Conservation (phyloP, 1,284 basidiomycete genomes). For the Hemileia vastatrix region DNA sequence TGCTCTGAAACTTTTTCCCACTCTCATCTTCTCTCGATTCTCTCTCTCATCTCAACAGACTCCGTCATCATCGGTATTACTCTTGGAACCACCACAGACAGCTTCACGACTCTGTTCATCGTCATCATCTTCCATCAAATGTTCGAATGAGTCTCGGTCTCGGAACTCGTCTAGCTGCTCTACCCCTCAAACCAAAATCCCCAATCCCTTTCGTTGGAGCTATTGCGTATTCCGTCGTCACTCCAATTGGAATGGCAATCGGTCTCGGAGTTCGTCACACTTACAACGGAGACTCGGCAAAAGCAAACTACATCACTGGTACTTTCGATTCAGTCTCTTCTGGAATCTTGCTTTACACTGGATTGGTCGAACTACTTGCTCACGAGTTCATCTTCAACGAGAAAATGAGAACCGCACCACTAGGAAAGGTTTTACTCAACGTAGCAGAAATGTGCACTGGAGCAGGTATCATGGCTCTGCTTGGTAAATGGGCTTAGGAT, state of each 20-base stretch:
- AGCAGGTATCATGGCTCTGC: conserved; percentile 47
- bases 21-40: too few species aligned
- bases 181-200: conserved; percentile 27
- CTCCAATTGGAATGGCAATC: conserved; percentile 42
- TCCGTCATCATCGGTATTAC: conserved; percentile 80
- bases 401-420: conserved; percentile 41
- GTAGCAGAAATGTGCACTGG: conserved; percentile 44
- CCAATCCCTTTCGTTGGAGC: conserved; percentile 30
- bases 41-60: conserved; percentile 3
- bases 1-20: background rate
- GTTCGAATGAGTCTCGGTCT: conserved; percentile 38
- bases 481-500: conserved; percentile 43
- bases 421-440: conserved; percentile 31
- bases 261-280: conserved; percentile 38
- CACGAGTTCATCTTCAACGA: conserved; percentile 46
- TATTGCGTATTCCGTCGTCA: conserved; percentile 37
- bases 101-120: conserved; percentile 77
- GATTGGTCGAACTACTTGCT: conserved; percentile 39
- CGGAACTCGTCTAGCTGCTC: conserved; percentile 35
- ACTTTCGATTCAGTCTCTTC: conserved; percentile 39
- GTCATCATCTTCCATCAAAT: conserved; percentile 61
- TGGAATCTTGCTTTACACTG: conserved; percentile 43
- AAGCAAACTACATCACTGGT: conserved; percentile 39
- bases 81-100: conserved; percentile 62
- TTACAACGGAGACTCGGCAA: conserved; percentile 39